Conservation (phyloP, 495 filamentous ascomycete genomes). For the Neurospora hispaniola region DNA sequence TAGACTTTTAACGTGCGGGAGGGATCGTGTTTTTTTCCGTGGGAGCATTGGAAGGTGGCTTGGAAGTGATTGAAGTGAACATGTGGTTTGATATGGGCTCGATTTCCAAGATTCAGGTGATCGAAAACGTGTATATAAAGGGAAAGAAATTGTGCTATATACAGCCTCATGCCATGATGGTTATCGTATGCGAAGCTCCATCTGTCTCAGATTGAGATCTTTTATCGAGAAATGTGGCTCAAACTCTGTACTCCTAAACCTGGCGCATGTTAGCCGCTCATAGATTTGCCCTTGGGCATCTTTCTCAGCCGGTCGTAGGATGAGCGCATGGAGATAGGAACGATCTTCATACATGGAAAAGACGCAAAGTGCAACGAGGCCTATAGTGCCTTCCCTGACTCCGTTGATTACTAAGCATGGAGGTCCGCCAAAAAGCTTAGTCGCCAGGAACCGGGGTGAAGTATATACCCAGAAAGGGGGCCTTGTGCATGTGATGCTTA, state of each 20-base stretch:
- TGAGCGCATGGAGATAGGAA: fast-evolving
- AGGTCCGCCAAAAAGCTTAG: too few species aligned
- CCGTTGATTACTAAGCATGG: neutral
- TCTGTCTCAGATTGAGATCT: neutral
- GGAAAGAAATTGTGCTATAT: neutral
- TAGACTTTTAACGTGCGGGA: too few species aligned
- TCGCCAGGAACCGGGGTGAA: too few species aligned
- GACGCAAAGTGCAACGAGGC: neutral
- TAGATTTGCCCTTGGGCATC: neutral
- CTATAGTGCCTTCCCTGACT: neutral
- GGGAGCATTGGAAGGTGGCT: neutral
- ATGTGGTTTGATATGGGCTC: neutral
- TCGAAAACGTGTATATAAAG: too few species aligned
- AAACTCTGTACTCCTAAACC: too few species aligned
- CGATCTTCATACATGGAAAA: fast-evolving
- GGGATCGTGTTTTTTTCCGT: too few species aligned
- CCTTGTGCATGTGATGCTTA: neutral
- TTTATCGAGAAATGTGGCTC: neutral
- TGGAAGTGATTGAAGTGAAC: neutral
- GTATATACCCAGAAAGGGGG: neutral
- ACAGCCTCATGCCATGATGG: neutral
- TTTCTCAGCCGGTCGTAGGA: neutral
- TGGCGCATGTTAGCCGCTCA: neutral
- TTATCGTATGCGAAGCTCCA: neutral
- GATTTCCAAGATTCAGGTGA: too few species aligned